Evolutionary conservation across 2,329 filamentous ascomycete genomes (phyloP), one percentile per base, ranked within the genome.

Genomic region (Fusarium ambrosium): DNA sequence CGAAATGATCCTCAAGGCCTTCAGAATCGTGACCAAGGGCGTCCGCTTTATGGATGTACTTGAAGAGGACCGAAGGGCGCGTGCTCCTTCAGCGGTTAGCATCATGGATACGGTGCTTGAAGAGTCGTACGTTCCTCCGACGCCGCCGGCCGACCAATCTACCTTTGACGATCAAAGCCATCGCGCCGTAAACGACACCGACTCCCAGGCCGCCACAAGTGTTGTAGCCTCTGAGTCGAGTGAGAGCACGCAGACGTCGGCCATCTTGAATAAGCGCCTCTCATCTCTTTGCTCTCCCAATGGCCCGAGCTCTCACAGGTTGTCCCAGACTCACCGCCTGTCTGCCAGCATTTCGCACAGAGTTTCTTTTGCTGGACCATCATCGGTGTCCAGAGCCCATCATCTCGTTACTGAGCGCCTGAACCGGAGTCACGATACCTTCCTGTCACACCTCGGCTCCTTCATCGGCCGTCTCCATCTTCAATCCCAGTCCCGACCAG

Each of bases 1-100:
- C 79, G 94, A 98, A 81, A 95, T 98, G 90, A 93, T 98, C 27
- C 86, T 97, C 63, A 97, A 95, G 82, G 95, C 95, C 0, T 98
- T 98, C 86, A 95, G 94, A 80, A 95, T 98, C 62, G 94, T 98
- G n/a, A 96, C 92, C 58, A 92, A 96, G 78, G 95, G 94, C 16
- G 95, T 98, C 29, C 90, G 93, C 53, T 98, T 99, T 79, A 88
- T 98, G 48, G 97, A 99, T 77, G 89, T 96, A 3, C 92, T 97
- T 85, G 92, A 94, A 41, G 93, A 91, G 18, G 90, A 92, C 77
- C 83, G 87, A 56, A 85, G 85, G 68, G 81, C 84, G 45, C 85
- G 87, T 64, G 85, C 86, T 10, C 85, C 86, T 34, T 82, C 89
- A 62, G 86, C 90, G 41, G 87, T 92, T 36, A 88, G 88, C n/a